These are phyloP conservation scores for Bryoglossum gracile DNA, from an alignment of 495 filamentous ascomycete genomes.

Conservation along the genomic window DNA sequence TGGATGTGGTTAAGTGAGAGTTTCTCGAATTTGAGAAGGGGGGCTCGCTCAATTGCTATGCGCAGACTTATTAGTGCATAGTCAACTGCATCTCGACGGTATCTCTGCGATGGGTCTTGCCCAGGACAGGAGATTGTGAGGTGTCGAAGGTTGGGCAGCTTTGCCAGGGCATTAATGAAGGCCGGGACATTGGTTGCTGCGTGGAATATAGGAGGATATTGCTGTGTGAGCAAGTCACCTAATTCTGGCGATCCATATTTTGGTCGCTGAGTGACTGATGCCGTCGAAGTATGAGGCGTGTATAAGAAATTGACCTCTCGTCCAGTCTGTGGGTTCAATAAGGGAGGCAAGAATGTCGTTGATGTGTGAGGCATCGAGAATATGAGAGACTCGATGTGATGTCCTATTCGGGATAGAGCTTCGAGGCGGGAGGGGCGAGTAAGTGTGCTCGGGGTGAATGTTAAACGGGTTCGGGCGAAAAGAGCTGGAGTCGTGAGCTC, in stretches of 20 bases:
- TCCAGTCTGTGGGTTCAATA: constrained; percentile 64
- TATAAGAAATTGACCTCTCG: constrained; percentile 68
- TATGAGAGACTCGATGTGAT: constrained; percentile 59
- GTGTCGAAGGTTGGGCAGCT: constrained; percentile 56
- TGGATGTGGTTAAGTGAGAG: constrained; percentile 62
- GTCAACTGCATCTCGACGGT: constrained; percentile 68
- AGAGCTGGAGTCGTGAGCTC: constrained; percentile 44
- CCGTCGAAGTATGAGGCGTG: constrained; percentile 53
- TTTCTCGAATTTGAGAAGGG: constrained; percentile 49
- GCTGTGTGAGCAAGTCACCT: constrained; percentile 66
- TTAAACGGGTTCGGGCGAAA: constrained; percentile 49
- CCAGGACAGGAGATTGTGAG: constrained; percentile 65
- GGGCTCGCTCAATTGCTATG: constrained; percentile 63
- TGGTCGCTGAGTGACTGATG: constrained; percentile 39
- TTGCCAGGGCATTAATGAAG: constrained; percentile 61
- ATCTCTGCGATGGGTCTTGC: constrained; percentile 55
- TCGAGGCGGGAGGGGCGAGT: constrained; percentile 58
- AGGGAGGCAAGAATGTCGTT: constrained; percentile 67
- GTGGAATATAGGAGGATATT: constrained; percentile 77
- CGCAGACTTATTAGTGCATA: constrained; percentile 75
- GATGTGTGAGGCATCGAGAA: constrained; percentile 62
- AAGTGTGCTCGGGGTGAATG: constrained; percentile 63
- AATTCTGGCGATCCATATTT: constrained; percentile 51
- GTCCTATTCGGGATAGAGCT: constrained; percentile 63
- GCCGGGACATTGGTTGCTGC: constrained; percentile 75